phyloP scores from a whole-genome alignment of 2,329 filamentous ascomycete genomes.

The Colletotrichum incanum region DNA sequence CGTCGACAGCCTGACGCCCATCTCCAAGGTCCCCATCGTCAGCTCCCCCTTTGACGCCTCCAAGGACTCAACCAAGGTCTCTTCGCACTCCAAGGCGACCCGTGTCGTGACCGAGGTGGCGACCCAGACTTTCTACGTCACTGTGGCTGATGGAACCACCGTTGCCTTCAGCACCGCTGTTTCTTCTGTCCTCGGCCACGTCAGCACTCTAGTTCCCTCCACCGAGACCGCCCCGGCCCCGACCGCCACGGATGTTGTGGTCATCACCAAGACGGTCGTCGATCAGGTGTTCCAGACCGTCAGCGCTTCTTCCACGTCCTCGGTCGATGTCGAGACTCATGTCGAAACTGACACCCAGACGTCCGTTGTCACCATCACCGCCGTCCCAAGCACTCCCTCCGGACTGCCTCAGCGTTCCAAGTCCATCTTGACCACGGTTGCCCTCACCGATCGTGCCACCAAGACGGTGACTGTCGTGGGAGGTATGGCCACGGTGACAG shows the following conservation, averaged over 20 bases:
- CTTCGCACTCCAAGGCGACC: constrained; percentile 21
- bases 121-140: constrained; percentile 35
- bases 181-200: constrained; percentile 23
- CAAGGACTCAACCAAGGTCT: constrained; percentile 15
- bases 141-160: constrained; percentile 32
- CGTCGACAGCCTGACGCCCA: constrained; percentile 28
- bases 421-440: constrained; percentile 38
- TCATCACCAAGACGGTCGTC: constrained; percentile 28
- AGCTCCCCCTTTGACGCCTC: constrained; percentile 21
- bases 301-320: constrained; percentile 11
- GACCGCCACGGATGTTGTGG: not conserved
- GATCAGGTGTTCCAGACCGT: constrained; percentile 32
- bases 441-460: constrained; percentile 37
- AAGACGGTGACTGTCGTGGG: constrained; percentile 37
- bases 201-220: constrained; percentile 8
- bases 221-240: constrained; percentile 16
- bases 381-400: constrained; percentile 14
- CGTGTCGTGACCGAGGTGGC: constrained; percentile 23
- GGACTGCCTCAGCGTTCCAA: not conserved
- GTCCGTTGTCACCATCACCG: constrained; percentile 4
- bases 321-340: constrained; percentile 14
- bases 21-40: not conserved
- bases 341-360: constrained; percentile 16
- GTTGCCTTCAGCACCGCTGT: constrained; percentile 32
- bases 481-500: constrained; percentile 26